These are phyloP conservation scores for Fusarium veterinarium DNA, from an alignment of 2,329 filamentous ascomycete genomes.

Conservation along the genomic window DNA sequence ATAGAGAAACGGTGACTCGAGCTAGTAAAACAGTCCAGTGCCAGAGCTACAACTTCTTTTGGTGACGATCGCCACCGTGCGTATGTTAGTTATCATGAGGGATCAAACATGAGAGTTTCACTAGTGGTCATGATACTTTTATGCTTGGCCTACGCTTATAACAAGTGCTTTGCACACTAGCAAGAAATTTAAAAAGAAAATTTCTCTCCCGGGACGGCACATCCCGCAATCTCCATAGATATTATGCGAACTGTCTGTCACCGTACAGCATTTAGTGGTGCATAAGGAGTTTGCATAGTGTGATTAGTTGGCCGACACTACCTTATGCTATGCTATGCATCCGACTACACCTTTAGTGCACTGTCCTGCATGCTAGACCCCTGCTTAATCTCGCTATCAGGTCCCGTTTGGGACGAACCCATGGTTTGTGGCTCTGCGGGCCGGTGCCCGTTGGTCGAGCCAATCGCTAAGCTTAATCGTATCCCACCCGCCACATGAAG, in stretches of 20 bases:
- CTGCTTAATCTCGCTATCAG: constrained; percentile 39
- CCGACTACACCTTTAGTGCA: not conserved
- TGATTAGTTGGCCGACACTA: constrained; percentile 13
- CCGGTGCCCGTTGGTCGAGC: constrained; percentile 24
- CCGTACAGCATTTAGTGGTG: not conserved
- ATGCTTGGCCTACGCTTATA: not conserved
- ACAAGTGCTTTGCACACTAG: not conserved
- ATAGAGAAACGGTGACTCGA: constrained; percentile 1
- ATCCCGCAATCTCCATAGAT: constrained; percentile 4
- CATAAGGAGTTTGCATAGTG: constrained; percentile 6
- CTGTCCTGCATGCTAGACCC: constrained; percentile 11
- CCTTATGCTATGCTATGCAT: not conserved
- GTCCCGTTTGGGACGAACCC: constrained; percentile 10
- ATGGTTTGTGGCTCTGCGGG: constrained; percentile 25
- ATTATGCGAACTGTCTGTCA: not conserved
- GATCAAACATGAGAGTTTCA: not conserved
- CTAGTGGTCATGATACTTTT: not conserved
- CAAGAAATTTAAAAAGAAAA: not conserved
- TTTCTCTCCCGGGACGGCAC: not conserved
- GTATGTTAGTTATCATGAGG: not conserved
- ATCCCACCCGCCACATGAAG: not conserved
- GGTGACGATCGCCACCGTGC: constrained; percentile 1
- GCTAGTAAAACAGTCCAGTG: constrained; percentile 4
- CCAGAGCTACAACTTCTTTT: not conserved
- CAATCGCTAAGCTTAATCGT: constrained; percentile 3